Evolutionary conservation across 1,284 basidiomycete genomes (phyloP).

Genomic region (Ceratobasidium sp.): DNA sequence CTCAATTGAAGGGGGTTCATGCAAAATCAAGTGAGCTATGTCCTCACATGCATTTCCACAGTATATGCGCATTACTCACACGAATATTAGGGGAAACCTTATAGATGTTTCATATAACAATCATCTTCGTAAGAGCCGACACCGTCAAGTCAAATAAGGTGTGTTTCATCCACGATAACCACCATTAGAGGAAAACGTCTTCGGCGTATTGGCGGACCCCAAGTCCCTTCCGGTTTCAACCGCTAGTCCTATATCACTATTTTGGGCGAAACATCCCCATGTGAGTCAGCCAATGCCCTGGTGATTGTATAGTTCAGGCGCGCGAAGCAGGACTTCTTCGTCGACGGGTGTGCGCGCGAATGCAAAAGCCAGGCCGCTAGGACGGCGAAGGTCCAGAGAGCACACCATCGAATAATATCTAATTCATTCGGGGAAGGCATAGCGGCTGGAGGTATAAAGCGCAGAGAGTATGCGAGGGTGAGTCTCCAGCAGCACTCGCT

Average conservation of each 20-base stretch:
- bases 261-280: not conserved
- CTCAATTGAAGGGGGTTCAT: no score
- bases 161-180: no score
- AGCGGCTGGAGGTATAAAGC: conserved; percentile 13
- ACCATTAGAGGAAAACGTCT: not conserved
- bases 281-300: not conserved
- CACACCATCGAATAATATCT: no score
- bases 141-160: no score
- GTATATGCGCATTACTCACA: no score
- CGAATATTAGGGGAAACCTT: no score
- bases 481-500: conserved; percentile 32
- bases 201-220: conserved; percentile 9
- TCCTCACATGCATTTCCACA: no score
- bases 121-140: no score
- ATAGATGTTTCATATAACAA: no score
- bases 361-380: not conserved
- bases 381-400: no score
- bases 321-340: not conserved
- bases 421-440: no score
- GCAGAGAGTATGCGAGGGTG: not conserved
- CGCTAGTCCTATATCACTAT: not conserved
- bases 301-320: not conserved
- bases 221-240: conserved; percentile 2
- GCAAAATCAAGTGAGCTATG: no score
- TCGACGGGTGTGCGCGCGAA: not conserved